Evolutionary conservation across 768 basidiomycete species (phyloP), one percentile per base, ranked within the genome.

Genomic region (Naematelia aurantialba): DNA sequence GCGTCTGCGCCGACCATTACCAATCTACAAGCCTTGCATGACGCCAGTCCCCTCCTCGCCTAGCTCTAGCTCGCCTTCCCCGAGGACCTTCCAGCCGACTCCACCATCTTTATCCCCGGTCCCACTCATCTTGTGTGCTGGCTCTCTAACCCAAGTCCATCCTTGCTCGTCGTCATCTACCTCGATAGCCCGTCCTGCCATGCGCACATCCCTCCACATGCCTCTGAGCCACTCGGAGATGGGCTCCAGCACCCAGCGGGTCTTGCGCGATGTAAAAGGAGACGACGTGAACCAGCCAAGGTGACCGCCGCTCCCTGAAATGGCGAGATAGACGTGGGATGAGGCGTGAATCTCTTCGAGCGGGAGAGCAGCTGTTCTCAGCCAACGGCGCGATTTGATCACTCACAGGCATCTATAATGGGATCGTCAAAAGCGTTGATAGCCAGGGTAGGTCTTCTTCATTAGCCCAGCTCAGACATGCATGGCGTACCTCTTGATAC

Each of bases 361-460:
- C 1, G 76, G 77, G 0, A 78, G 68, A 3, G 67, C 34, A 45
- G 27, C 56, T 62, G 42, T 26, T 27, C 27, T 60, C 21, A 56
- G 56, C 59, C 50, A 11, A 13, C 4, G 11, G 10, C 8, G 19
- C 10, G 14, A 42, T 39, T n/a, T 30, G 13, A 1, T 19, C 22
- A 72, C 70, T 66, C 55, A 65, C 69, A 51, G 10, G 74, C 73
- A 31, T 69, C 68, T 22, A 75, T 69, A 29, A 78, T 70, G 0
- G 78, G 78, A 60, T 78, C 78, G 59, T 78, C 78, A 34, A 76
- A 74, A 5, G 76, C 75, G 63, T 74, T 76, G 55, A 78, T 72
- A 10, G 68, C 66, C 10, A 78, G 61, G 3, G 72, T 56, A 0
- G 77, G 77, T 46, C 75, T 78, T 52, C n/a, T n/a, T 8, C 3